Base-by-base conservation (phyloP, 148 eudicot species). In the Polygonum maritimum region DNA sequence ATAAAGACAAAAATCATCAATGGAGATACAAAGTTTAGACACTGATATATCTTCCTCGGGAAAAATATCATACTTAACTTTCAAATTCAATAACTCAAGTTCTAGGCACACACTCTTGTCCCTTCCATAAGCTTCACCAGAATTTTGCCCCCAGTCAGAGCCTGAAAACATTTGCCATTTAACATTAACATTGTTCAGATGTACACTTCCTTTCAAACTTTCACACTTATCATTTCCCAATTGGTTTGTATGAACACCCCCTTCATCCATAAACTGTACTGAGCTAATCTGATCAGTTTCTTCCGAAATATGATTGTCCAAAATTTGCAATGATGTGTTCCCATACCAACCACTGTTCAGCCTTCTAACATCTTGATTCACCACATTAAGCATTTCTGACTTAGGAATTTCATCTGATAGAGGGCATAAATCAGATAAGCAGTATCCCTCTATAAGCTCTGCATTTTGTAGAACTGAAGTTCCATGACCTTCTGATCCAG, bases 91-190 rank as follows among this genome's bases (percentile, higher is more conserved):
- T 76, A 95, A 77, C 35, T 75, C 83, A 80, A 95, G 89, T 80
- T 95, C 98, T 71, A 95, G 81, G 70, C 89, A 89, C 15, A 76
- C 69, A 74, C 84, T 78, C 52, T 76, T 78, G 83, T 89, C 92
- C 82, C 96, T 89, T 74, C 87, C 88, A 81, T 65, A 48, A 48
- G 21, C 78, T 73, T 47, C 48, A 57, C 76, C 77, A 82, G 84
- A 82, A 76, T 79, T 75, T 60, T 77, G 77, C 69, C 81, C 83
- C 74, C 98, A 95, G 81, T 90, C 97, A 77, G 92, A 90, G 77
- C 98, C 98, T 76, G 82, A 88, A 84, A 83, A 88, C 90, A 95
- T 86, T 79, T 82, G 80, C 98, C 98, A 95, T 44, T 71, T 81
- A 21, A 95, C 82, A 74, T 88, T 86, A 39, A 88, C 82, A 73